phyloP scores from a whole-genome alignment of 176 grass and related monocot species.

The Saccharum officinarum region DNA sequence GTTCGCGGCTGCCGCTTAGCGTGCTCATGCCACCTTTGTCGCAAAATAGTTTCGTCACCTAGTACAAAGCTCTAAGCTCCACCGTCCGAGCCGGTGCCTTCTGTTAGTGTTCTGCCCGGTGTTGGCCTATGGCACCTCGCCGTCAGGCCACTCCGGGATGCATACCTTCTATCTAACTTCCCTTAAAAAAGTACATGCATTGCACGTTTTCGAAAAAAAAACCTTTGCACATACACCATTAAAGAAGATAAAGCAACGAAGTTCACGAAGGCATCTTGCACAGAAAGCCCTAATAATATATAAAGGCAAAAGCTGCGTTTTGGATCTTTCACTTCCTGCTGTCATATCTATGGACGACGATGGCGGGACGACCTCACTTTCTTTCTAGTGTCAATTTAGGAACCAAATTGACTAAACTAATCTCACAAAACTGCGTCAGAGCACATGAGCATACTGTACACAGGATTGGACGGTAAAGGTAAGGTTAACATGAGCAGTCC shows the following conservation, averaged over 20 bases:
- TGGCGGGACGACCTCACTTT: not conserved
- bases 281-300: not conserved
- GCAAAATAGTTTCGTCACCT: too few species aligned
- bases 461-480: slow-evolving; percentile 14
- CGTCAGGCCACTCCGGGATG: too few species aligned
- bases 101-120: too few species aligned
- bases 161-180: too few species aligned
- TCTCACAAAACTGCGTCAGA: not conserved
- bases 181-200: too few species aligned
- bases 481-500: not conserved
- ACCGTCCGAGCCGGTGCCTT: too few species aligned
- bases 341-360: not conserved
- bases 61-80: too few species aligned
- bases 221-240: not conserved
- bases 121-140: too few species aligned
- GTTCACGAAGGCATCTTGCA: slow-evolving; percentile 1
- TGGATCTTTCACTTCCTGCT: slow-evolving; percentile 16
- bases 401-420: not conserved
- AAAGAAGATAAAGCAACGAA: slow-evolving; percentile 27
- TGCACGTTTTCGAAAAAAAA: too few species aligned
- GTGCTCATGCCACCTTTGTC: too few species aligned
- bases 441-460: not conserved
- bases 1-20: too few species aligned
- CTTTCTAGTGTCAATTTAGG: not conserved
- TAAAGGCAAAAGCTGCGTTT: slow-evolving; percentile 19